Evolutionary conservation across 2,329 filamentous ascomycete genomes (phyloP).

Genomic region (Arthrobotrys iridis): DNA sequence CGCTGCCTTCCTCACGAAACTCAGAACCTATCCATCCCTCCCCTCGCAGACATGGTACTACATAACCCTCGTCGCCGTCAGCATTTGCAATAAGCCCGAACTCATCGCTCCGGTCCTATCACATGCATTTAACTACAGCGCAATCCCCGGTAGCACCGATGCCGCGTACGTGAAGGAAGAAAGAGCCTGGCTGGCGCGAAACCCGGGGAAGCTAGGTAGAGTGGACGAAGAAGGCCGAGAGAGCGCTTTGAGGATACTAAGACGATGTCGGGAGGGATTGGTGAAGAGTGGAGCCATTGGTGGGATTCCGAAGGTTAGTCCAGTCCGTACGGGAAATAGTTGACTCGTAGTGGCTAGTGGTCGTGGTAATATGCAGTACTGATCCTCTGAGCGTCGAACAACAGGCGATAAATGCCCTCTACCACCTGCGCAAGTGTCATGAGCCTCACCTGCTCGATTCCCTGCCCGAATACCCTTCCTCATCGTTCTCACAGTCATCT

Average conservation of each 20-base stretch:
- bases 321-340: too few relatives aligned
- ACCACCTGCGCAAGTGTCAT: slow-evolving; percentile 39
- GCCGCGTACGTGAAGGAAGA: slow-evolving; percentile 60
- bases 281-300: slow-evolving; percentile 65
- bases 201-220: slow-evolving; percentile 27
- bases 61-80: slow-evolving; percentile 64
- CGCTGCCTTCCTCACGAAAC: slow-evolving; percentile 62
- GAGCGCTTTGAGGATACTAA: slow-evolving; percentile 61
- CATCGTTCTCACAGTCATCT: neutral
- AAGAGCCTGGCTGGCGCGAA: slow-evolving; percentile 35
- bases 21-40: slow-evolving; percentile 63
- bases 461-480: neutral
- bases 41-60: slow-evolving; percentile 66
- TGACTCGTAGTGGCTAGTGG: too few relatives aligned
- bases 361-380: too few relatives aligned
- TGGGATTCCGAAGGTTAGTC: slow-evolving; percentile 66
- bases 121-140: slow-evolving; percentile 62
- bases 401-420: slow-evolving; percentile 63
- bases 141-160: slow-evolving; percentile 58
- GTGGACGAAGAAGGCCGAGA: slow-evolving; percentile 48
- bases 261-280: slow-evolving; percentile 66
- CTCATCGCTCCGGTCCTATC: slow-evolving; percentile 65
- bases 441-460: slow-evolving; percentile 26
- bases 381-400: neutral
- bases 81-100: slow-evolving; percentile 65